Evolutionary conservation across 2,329 filamentous ascomycete species (phyloP), one percentile per base, ranked within the genome.

Genomic region (Xylariaceae sp.): DNA sequence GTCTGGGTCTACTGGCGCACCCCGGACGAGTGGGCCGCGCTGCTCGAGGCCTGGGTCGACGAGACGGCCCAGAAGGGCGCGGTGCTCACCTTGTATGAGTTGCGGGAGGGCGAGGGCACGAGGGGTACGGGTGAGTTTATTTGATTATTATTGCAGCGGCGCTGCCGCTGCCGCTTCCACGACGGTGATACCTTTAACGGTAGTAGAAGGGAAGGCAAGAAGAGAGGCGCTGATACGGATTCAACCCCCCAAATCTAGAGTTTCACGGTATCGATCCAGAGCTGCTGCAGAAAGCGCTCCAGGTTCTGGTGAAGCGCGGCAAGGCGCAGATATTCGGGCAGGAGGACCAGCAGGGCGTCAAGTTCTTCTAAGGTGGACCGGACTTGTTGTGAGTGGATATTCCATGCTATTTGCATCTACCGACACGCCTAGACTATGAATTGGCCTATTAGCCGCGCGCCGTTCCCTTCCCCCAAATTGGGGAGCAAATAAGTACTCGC

Each of bases 321-420:
- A 96, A 90, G 76, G 93, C 93, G 14, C 93, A 98, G 74, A 86
- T 98, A 21, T 98, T 99, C 76, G 93, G 93, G 32, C 84, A 86
- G 51, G 92, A 93, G 67, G 91, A 93, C 71, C 89, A 90, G 58
- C 86, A 90, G 68, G 95, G 95, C 67, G 91, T 98, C 63, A 99
- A 99, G 78, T 98, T 99, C 78, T 98, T 98, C 72, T 97, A 78
- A 87, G 45, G 48, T 7, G 23, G 23, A 6, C 16, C 4, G 3
- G 42, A 23, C 20, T 40, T 7, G 18, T 29, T 19, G 29, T 26
- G 2, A 23, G 21, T 23, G n/a, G 3, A 46, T 46, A 41, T 21
- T 41, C n/a, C 20, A 21, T 47, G 41, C 29, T 18, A 53, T 29
- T 26, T 40, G 20, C 14, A 46, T 19, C 12, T 37, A 40, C 18